Base-by-base conservation (phyloP, 306 rosid genomes). In the Vigna mungo region DNA sequence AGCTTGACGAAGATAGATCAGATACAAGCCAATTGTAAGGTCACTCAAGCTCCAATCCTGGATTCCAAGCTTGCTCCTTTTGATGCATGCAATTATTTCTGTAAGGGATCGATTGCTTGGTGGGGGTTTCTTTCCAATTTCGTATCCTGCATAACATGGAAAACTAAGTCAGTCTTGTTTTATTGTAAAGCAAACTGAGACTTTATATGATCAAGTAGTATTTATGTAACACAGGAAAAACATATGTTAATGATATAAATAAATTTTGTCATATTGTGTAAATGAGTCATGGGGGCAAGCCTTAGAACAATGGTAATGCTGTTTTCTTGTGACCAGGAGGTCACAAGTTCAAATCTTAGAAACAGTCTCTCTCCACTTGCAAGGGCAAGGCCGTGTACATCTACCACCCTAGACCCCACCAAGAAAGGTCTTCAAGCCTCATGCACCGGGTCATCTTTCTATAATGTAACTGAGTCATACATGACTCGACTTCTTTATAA, bases 1-100 rank as follows among this genome's bases (percentile, higher is more conserved):
- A 17, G 96, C 93, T 86, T 92, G 99, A 66, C 93, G 93, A 71
- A 96, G 98, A 85, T 96, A 96, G 25, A 96, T 83, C 80, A 96
- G 91, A 85, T 87, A 96, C 74, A 92, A 78, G 74, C 97, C 99
- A 74, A 92, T 58, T 1, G 99, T 92, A 73, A 96, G 98, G 84
- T 92, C 98, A 73, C 97, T 89, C 90, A 96, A 88, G 76, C 91
- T 96, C 98, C 98, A 96, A 85, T 89, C 99, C 67, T 87, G 89
- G 64, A 96, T 87, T 59, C 98, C 98, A 69, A 83, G 85, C 87
- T 92, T 92, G 86, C 91, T 91, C 74, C 83, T 88, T 81, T 92
- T 92, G 75, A 92, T 92, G 85, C 82, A 84, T 41, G 93, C 82
- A 74, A 92, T 82, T 87, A 96, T 92, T 87, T 92, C 99, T 13